Base-by-base conservation (phyloP, 73 alveolate species). In the Paramecium biaurelia region DNA sequence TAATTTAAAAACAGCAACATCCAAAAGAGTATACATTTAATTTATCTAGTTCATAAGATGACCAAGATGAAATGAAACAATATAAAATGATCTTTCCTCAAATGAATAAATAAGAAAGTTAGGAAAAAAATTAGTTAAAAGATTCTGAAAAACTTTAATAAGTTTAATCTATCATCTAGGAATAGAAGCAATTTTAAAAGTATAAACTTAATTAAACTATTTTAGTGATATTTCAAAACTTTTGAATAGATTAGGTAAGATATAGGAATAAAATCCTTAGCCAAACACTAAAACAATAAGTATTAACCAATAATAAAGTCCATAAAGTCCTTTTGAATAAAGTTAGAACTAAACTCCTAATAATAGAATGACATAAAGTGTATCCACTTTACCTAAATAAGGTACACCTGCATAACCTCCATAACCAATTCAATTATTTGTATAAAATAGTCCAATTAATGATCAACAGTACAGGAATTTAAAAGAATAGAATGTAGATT, bases 181-280 rank as follows among this genome's bases (percentile, higher is more conserved):
- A 63, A 32, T 63, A 63, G 26, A 63, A 26, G 9, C 28, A 63
- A 63, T 63, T 63, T 32, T 12, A 63, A 63, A 63, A 24, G 84
- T 63, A 63, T 63, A 1, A 26, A 58, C 14, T 26, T 7, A 5
- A 30, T 14, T 1, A 5, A 63, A 63, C 20, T 18, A 53, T 18
- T 53, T 26, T 63, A 63, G 84, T 26, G 84, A 63, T 63, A 63
- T 63, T 63, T 63, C 84, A 10, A 63, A 63, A 30, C 15, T 63
- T 32, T 32, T 63, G 84, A 63, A 63, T 63, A 63, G 84, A 63
- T 63, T 63, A n/a, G 84, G 84, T 26, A 63, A 26, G 84, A 10
- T 24, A 9, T 30, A 63, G 26, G 84, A 63, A 63, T 24, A 63
- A 63, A 30, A 63, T 32, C 41, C 49, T 14, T 26, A 63, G 9